phyloP scores from a whole-genome alignment of 805 yeast species.

The Lipomyces mesembrius region DNA sequence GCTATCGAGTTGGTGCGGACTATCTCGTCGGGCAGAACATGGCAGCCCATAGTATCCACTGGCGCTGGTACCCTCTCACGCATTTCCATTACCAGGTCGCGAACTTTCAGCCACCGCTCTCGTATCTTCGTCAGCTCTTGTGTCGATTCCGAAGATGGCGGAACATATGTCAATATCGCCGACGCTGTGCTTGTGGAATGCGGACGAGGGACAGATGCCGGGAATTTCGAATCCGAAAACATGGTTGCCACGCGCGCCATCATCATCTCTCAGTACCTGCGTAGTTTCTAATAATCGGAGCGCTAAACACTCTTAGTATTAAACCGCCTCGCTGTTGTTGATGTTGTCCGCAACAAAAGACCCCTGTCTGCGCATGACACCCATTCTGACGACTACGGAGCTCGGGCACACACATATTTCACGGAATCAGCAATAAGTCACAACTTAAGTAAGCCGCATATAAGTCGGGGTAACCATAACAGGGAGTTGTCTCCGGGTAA shows the following conservation, averaged over 20 bases:
- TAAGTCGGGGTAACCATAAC: too few species aligned
- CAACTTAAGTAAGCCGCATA: too few species aligned
- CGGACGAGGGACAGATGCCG: background rate
- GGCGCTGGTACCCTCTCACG: conserved; percentile 72
- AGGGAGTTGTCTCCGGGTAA: too few species aligned
- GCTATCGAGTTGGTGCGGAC: conserved; percentile 25
- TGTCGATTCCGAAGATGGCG: background rate
- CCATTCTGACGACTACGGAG: too few species aligned
- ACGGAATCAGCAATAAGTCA: too few species aligned
- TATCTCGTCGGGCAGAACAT: conserved; percentile 52
- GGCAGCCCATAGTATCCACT: conserved; percentile 89
- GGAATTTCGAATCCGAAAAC: background rate
- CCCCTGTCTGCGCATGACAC: background rate
- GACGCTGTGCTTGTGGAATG: background rate
- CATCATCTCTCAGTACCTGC: background rate
- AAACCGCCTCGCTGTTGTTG: background rate
- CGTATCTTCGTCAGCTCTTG: conserved; percentile 12
- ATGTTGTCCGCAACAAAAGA: background rate
- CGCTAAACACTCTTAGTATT: background rate
- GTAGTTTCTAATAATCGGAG: background rate
- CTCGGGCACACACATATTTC: too few species aligned
- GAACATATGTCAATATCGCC: background rate
- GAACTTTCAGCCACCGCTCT: conserved; percentile 28
- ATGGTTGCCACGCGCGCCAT: background rate
- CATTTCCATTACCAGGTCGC: conserved; percentile 52